A percentile compares a stretch with the other conserved stretches of the same genome.
Conservation (phyloP, 2,329 filamentous ascomycete genomes). For the Cladorrhinum sp. region DNA sequence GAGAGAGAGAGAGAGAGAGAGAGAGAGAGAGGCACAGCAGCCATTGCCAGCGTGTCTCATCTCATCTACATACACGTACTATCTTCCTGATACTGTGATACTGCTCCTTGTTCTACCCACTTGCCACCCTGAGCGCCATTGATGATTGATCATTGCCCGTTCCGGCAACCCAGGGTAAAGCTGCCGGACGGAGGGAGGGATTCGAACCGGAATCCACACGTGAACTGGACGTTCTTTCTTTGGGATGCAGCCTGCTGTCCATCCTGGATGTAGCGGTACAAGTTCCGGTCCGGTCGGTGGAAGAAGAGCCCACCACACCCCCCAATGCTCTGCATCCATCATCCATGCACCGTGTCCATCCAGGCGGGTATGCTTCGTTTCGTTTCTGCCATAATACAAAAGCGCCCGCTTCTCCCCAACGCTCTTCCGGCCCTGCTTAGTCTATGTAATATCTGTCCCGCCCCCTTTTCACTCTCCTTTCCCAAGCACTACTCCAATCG, state of each 20-base stretch:
- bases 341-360: conserved; percentile 24
- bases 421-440: conserved; percentile 1
- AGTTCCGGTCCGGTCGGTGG: conserved; percentile 22
- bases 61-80: no score
- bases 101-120: not conserved
- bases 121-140: not conserved
- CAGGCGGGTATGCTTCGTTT: conserved; percentile 24
- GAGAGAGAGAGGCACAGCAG: no score
- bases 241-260: not conserved
- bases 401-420: conserved; percentile 19
- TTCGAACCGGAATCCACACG: not conserved
- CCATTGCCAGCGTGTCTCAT: no score
- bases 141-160: not conserved
- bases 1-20: no score
- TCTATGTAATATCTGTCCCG: conserved; percentile 6
- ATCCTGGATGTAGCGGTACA: conserved; percentile 12
- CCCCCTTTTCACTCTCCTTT: conserved; percentile 7
- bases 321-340: conserved; percentile 18
- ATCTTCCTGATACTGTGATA: no score
- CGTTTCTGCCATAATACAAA: conserved; percentile 27
- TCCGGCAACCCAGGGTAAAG: not conserved
- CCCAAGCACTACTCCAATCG: not conserved
- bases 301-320: conserved; percentile 17
- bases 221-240: not conserved
- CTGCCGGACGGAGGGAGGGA: conserved; percentile 24